Conservation (phyloP, 1,284 basidiomycete genomes). For the Cryptococcus wingfieldii region DNA sequence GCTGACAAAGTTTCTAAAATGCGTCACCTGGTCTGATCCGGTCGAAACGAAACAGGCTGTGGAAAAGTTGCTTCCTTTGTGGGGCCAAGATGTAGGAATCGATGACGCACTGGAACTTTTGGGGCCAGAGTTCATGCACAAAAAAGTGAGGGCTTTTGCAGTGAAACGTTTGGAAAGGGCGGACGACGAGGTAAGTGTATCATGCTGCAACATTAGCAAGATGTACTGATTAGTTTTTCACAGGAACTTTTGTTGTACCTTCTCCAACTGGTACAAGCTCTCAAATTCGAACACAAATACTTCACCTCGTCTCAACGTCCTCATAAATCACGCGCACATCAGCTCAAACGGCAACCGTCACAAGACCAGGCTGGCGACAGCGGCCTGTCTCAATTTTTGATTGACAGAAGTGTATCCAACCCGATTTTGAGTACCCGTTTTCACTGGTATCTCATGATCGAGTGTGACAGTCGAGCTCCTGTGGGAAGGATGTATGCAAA, state of each 20-base stretch:
- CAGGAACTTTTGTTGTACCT: slow-evolving; percentile 91
- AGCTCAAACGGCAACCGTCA: slow-evolving; percentile 7
- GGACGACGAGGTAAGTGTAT: slow-evolving; percentile 75
- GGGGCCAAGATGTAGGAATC: slow-evolving; percentile 88
- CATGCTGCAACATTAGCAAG: background rate
- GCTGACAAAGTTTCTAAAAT: slow-evolving; percentile 96
- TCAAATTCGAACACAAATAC: slow-evolving; percentile 71
- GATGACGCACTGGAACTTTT: slow-evolving; percentile 94
- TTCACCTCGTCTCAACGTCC: slow-evolving; percentile 53
- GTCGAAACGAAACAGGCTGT: slow-evolving; percentile 97
- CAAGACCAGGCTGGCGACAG: slow-evolving; percentile 62
- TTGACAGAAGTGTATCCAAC: slow-evolving; percentile 76
- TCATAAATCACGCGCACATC: slow-evolving; percentile 53
- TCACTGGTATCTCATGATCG: slow-evolving; percentile 98
- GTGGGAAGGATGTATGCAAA: slow-evolving; percentile 88
- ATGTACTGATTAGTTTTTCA: background rate
- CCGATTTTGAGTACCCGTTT: slow-evolving; percentile 81
- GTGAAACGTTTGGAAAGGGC: slow-evolving; percentile 85
- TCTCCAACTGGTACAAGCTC: slow-evolving; percentile 92
- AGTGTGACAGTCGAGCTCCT: slow-evolving; percentile 65
- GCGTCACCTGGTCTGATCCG: slow-evolving; percentile 93
- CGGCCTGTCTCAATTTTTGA: slow-evolving; percentile 84
- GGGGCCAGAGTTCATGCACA: slow-evolving; percentile 85
- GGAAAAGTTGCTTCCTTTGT: slow-evolving; percentile 89
- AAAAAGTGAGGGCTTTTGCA: slow-evolving; percentile 86